phyloP scores from a whole-genome alignment of 768 basidiomycete species.

The Pisolithus microcarpus region DNA sequence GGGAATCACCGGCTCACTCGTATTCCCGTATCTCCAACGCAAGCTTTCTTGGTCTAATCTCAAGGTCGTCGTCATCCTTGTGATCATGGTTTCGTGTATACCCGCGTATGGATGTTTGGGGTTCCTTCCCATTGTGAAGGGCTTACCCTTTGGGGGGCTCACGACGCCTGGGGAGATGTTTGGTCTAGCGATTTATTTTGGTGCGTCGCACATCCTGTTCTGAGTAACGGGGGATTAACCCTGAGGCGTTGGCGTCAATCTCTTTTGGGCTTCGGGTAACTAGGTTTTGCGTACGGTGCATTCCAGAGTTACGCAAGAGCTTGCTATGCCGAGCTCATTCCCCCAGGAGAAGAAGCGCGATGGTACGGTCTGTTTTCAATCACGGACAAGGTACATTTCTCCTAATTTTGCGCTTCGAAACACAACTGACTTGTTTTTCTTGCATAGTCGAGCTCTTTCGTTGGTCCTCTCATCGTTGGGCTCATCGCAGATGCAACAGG shows the following conservation, averaged over 20 bases:
- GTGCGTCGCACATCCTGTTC: constrained; percentile 30
- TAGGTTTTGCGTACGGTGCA: constrained; percentile 74
- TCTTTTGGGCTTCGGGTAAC: neutral
- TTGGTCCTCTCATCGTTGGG: constrained; percentile 86
- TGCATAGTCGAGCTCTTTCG: constrained; percentile 76
- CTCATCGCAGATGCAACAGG: constrained; percentile 83
- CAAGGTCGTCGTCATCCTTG: constrained; percentile 56
- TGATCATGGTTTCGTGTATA: constrained; percentile 57
- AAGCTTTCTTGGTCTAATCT: constrained; percentile 59
- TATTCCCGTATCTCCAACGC: constrained; percentile 71
- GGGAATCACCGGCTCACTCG: constrained; percentile 80
- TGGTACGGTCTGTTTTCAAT: constrained; percentile 87
- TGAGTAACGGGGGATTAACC: too few species aligned
- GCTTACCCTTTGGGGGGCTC: constrained; percentile 57
- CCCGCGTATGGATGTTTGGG: constrained; percentile 81
- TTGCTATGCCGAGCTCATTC: constrained; percentile 81
- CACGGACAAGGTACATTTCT: constrained; percentile 64
- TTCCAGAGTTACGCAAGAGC: constrained; percentile 89
- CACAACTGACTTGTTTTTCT: neutral
- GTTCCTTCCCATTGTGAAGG: constrained; percentile 51
- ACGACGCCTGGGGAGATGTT: constrained; percentile 83
- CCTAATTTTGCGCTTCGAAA: neutral
- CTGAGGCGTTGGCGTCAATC: too few species aligned
- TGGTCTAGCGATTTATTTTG: constrained; percentile 73
- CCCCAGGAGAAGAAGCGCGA: constrained; percentile 80